These are phyloP conservation scores for Globisporangium lucens DNA, from an alignment of 352 stramenopile genomes.

Conservation along the genomic window DNA sequence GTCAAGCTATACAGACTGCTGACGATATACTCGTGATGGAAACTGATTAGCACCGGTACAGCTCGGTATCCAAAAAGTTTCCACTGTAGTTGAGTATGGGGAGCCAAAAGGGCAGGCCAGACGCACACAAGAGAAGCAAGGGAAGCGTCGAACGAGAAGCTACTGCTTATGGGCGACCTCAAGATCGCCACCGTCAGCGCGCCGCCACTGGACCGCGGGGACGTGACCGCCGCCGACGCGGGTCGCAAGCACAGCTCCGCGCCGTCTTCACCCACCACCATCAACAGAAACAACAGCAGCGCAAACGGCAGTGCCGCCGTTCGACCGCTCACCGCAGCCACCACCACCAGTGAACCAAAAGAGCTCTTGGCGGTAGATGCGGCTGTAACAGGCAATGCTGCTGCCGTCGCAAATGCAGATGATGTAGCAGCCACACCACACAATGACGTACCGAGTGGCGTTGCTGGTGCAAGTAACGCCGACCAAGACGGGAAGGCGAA, in stretches of 20 bases:
- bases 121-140: slow-evolving; percentile 1
- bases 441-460: background rate
- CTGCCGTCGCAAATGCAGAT: background rate
- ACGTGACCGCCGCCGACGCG: background rate
- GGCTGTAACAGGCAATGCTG: background rate
- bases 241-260: slow-evolving; percentile 1
- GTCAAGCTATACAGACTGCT: background rate
- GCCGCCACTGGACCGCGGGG: slow-evolving; percentile 5
- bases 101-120: background rate
- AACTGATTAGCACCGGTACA: background rate
- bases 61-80: background rate
- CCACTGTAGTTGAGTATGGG: background rate
- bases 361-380: background rate
- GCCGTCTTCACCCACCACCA: background rate
- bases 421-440: background rate
- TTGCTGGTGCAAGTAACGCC: background rate
- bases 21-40: background rate
- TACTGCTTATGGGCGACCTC: slow-evolving; percentile 14
- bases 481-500: background rate
- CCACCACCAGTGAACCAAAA: slow-evolving; percentile 5
- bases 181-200: slow-evolving; percentile 16
- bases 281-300: background rate
- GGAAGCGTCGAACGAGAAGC: slow-evolving; percentile 10
- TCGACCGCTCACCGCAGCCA: background rate
- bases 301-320: slow-evolving; percentile 1